Conservation (phyloP, 2,329 filamentous ascomycete genomes). For the Alternaria infectoria region DNA sequence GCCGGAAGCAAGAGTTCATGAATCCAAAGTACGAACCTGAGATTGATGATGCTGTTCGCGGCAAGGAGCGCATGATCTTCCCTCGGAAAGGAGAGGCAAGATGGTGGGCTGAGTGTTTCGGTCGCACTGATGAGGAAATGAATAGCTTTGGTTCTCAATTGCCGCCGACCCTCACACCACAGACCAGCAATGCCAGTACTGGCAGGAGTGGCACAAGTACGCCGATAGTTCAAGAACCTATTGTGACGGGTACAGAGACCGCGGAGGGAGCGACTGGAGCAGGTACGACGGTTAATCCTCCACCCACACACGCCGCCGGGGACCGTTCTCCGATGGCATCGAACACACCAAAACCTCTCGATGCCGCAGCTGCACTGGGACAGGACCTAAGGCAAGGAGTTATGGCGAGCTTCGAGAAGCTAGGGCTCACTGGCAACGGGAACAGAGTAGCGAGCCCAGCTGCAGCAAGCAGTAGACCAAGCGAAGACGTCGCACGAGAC, state of each 20-base stretch:
- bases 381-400: conserved; percentile 41
- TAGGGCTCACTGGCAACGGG: conserved; percentile 30
- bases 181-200: conserved; percentile 34
- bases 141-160: conserved; percentile 62
- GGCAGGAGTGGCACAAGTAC: conserved; percentile 35
- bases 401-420: conserved; percentile 37
- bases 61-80: conserved; percentile 83
- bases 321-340: conserved; percentile 14
- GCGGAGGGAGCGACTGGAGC: conserved; percentile 41
- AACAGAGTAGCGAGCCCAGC: conserved; percentile 25
- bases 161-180: conserved; percentile 32
- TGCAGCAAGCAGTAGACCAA: conserved; percentile 14
- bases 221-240: conserved; percentile 37
- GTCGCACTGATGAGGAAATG: conserved; percentile 89
- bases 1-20: conserved; percentile 77
- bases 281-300: conserved; percentile 33
- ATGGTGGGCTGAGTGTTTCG: conserved; percentile 93
- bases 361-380: conserved; percentile 36
- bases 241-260: conserved; percentile 45
- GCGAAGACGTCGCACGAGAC: conserved; percentile 14
- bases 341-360: conserved; percentile 25
- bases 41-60: conserved; percentile 79
- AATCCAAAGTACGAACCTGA: conserved; percentile 79
- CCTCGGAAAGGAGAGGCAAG: conserved; percentile 78
- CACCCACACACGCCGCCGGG: conserved; percentile 29